A percentile compares a stretch with the other conserved stretches of the same genome.
These are phyloP conservation scores for Acer saccharum DNA, from an alignment of 345 rosid species.

Conservation along the genomic window DNA sequence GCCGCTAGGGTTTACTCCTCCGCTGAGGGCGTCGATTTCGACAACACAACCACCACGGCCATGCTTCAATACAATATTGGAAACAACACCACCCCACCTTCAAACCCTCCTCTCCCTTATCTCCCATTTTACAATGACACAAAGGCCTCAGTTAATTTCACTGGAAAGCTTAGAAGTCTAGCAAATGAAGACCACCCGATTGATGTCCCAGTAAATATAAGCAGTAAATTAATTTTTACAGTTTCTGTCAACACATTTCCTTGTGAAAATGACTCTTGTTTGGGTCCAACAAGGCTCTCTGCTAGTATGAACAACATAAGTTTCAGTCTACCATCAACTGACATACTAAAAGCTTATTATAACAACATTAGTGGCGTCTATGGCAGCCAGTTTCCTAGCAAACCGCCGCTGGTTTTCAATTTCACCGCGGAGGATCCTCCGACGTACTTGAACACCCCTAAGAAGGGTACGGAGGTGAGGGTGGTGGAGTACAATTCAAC, in stretches of 20 bases:
- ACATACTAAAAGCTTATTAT: conserved; percentile 48
- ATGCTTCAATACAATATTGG: conserved; percentile 36
- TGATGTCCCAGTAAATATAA: conserved; percentile 39
- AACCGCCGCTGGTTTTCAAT: conserved; percentile 33
- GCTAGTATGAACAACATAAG: conserved; percentile 55
- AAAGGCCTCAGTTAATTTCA: conserved; percentile 33
- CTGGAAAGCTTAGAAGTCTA: conserved; percentile 29
- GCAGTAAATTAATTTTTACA: conserved; percentile 36
- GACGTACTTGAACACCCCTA: not conserved
- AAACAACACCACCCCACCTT: conserved; percentile 18
- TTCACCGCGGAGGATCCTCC: conserved; percentile 18
- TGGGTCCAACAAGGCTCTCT: conserved; percentile 29
- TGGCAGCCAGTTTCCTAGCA: conserved; percentile 25
- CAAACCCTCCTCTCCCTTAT: conserved; percentile 27
- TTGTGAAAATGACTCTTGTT: conserved; percentile 29
- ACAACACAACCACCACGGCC: conserved; percentile 48
- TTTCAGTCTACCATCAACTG: conserved; percentile 28
- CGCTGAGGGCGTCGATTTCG: conserved; percentile 1
- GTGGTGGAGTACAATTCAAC: conserved; percentile 24
- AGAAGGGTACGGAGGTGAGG: conserved; percentile 26
- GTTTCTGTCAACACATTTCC: conserved; percentile 42
- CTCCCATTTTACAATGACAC: conserved; percentile 49
- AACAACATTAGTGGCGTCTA: conserved; percentile 20
- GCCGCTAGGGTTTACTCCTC: conserved; percentile 49
- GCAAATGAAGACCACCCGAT: conserved; percentile 22